Percentiles rank a stretch among this genome's conserved stretches.
phyloP scores from a whole-genome alignment of 768 basidiomycete genomes.

The Coprinopsis sp. region DNA sequence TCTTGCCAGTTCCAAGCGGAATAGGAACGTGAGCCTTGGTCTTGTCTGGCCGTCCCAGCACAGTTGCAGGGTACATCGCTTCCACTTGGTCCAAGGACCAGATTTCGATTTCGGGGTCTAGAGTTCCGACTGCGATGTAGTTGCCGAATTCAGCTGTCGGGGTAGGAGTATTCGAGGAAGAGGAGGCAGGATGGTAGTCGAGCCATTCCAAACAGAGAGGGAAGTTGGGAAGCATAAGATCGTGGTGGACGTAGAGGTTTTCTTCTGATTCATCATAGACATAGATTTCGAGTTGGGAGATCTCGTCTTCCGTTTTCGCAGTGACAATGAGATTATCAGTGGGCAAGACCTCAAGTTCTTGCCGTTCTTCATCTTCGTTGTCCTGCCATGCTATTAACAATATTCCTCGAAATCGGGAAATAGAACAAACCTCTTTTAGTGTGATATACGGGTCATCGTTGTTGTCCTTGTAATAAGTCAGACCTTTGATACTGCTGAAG shows the following conservation, averaged over 20 bases:
- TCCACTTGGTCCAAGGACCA: conserved; percentile 95
- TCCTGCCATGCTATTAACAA: conserved; percentile 34
- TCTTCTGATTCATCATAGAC: conserved; percentile 91
- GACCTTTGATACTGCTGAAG: conserved; percentile 93
- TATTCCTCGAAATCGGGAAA: neutral
- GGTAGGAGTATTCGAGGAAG: conserved; percentile 30
- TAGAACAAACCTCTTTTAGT: conserved; percentile 76
- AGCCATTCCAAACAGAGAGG: conserved; percentile 99
- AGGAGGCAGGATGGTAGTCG: conserved; percentile 78
- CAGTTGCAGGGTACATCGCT: conserved; percentile 86
- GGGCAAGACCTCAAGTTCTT: conserved; percentile 84
- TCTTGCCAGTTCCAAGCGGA: conserved; percentile 90
- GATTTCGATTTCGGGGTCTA: conserved; percentile 98
- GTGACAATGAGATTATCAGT: conserved; percentile 89
- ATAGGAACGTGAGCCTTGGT: conserved; percentile 74
- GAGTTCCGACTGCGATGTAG: conserved; percentile 93
- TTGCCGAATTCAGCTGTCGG: conserved; percentile 54
- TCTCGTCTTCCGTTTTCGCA: conserved; percentile 95
- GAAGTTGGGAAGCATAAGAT: conserved; percentile 95
- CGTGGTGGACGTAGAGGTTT: conserved; percentile 94
- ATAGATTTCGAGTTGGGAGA: conserved; percentile 93
- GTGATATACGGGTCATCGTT: conserved; percentile 97
- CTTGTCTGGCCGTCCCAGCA: conserved; percentile 86
- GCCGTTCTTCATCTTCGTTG: conserved; percentile 75
- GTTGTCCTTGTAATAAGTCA: conserved; percentile 88